Conservation (phyloP, 2,329 filamentous ascomycete genomes). For the Calonectria fujianensis region DNA sequence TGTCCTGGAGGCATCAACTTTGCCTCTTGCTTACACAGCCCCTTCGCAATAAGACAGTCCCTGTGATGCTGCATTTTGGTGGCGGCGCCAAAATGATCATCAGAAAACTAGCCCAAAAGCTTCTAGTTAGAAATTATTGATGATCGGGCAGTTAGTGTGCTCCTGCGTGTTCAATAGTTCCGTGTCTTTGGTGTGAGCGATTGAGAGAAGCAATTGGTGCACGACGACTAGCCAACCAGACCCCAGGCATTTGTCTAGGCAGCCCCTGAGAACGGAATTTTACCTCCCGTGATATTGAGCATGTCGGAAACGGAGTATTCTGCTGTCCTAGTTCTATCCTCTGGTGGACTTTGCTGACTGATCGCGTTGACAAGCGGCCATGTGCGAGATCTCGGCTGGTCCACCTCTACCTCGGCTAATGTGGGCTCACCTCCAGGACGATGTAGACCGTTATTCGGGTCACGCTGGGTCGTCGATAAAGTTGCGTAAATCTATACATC, state of each 20-base stretch:
- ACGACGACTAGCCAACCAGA: neutral
- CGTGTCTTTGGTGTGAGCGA: neutral
- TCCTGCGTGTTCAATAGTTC: neutral
- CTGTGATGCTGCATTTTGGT: neutral
- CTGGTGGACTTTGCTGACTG: neutral
- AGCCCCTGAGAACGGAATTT: neutral
- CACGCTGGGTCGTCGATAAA: neutral
- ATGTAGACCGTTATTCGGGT: neutral
- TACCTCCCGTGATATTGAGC: no score
- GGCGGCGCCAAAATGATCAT: neutral
- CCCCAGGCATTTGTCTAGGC: neutral
- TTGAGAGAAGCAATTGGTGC: neutral
- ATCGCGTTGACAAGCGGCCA: neutral
- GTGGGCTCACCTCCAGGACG: neutral
- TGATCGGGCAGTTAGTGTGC: neutral
- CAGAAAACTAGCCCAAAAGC: neutral
- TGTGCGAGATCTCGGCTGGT: neutral
- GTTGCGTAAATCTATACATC: neutral
- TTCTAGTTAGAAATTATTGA: neutral
- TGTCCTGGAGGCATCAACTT: neutral
- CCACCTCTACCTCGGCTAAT: conserved; percentile 14
- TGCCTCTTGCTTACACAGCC: neutral
- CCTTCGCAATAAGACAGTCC: neutral
- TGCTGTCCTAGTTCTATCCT: neutral
- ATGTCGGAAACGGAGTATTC: no score